phyloP scores from a whole-genome alignment of 129 eudicot species.

The carrot (Daucus carota) region DH1_v3.0 NC_030387.2:36272501-36273000 shows the following conservation, averaged over 20 bases:
- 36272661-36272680: neutral
- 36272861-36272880: neutral
- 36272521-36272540: conserved; percentile 96
- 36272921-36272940: neutral
- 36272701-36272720: neutral
- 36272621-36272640: conserved; percentile 81
- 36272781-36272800: neutral
- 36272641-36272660: neutral
- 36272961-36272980: neutral
- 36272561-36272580: conserved; percentile 99
- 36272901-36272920: neutral
- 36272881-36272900: neutral
- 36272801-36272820: neutral
- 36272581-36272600: conserved; percentile 95
- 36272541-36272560: conserved; percentile 97
- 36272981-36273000: neutral
- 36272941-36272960: neutral
- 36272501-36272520: conserved; percentile 95
- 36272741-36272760: too few species aligned
- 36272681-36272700: neutral
- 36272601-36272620: conserved; percentile 99
- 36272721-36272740: neutral
- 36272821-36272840: neutral
- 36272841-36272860: neutral
- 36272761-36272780: too few species aligned